A percentile compares a stretch with the other conserved stretches of the same genome.
phyloP scores from a whole-genome alignment of 768 basidiomycete genomes.

The Leccinum longicurvipes region DNA sequence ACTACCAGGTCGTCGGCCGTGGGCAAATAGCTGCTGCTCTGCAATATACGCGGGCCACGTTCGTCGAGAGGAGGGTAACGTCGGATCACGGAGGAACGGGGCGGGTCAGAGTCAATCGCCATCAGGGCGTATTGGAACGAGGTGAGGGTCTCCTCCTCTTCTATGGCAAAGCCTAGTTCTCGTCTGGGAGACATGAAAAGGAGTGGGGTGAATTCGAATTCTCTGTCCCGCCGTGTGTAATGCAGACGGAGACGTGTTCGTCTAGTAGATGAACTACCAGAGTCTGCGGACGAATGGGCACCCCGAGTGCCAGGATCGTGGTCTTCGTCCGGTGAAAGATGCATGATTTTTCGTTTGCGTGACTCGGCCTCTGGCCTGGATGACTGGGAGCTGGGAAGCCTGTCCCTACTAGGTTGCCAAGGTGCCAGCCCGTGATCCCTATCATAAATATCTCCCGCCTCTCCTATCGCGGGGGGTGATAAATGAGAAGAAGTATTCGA shows the following conservation, averaged over 20 bases:
- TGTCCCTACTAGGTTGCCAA: background rate
- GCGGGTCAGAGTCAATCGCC: background rate
- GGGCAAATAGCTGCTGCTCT: background rate
- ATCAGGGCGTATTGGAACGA: background rate
- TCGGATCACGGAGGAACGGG: constrained; percentile 1
- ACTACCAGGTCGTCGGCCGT: background rate
- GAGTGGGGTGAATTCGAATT: constrained; percentile 26
- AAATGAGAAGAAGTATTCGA: background rate
- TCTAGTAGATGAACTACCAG: background rate
- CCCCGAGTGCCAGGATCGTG: background rate
- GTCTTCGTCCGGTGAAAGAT: background rate
- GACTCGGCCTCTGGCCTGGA: background rate
- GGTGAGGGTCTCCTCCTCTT: constrained; percentile 6
- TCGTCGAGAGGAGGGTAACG: background rate
- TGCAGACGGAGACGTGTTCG: constrained; percentile 9
- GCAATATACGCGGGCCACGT: constrained; percentile 1
- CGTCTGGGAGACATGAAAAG: constrained; percentile 15
- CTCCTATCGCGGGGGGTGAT: background rate
- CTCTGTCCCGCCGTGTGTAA: constrained; percentile 1
- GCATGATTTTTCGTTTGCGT: constrained; percentile 20
- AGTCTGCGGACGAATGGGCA: background rate
- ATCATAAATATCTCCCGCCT: background rate
- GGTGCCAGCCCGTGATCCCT: background rate
- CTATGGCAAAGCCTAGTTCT: background rate
- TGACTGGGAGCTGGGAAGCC: background rate